Evolutionary conservation across 2,329 filamentous ascomycete species (phyloP).

Genomic region (Fonsecaea pugnacius): DNA sequence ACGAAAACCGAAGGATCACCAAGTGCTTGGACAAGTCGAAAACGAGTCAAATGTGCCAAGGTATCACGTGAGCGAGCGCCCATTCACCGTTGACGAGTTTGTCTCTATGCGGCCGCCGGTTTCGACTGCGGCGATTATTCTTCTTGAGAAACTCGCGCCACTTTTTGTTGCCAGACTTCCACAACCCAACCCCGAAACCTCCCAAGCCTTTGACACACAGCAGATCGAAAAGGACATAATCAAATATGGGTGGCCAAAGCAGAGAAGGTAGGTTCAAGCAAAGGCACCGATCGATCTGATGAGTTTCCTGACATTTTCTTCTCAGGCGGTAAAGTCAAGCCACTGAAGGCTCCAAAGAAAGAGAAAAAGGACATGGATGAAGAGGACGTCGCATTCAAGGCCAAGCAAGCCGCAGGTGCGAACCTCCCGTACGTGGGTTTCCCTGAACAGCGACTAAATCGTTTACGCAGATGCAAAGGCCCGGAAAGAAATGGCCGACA

Average conservation of each 20-base stretch:
- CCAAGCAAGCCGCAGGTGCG: slow-evolving; percentile 84
- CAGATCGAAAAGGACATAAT: not conserved
- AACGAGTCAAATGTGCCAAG: not conserved
- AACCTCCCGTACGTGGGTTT: slow-evolving; percentile 25
- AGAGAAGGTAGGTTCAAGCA: slow-evolving; percentile 61
- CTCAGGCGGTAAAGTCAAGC: slow-evolving; percentile 79
- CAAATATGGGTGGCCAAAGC: slow-evolving; percentile 66
- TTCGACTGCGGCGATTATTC: slow-evolving; percentile 13
- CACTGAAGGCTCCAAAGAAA: slow-evolving; percentile 89
- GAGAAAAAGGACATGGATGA: slow-evolving; percentile 80
- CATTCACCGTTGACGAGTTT: too few relatives aligned
- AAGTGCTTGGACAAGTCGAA: not conserved
- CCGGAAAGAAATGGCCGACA: slow-evolving; percentile 79
- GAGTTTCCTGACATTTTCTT: slow-evolving; percentile 9
- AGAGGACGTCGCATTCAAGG: slow-evolving; percentile 78
- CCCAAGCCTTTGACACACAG: not conserved
- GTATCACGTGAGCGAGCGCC: not conserved
- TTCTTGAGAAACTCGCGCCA: not conserved
- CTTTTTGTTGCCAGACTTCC: not conserved
- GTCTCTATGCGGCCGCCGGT: not conserved
- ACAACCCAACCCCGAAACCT: slow-evolving; percentile 2
- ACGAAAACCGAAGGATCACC: not conserved
- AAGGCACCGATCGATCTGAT: slow-evolving; percentile 9
- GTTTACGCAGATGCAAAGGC: slow-evolving; percentile 72
- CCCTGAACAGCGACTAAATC: slow-evolving; percentile 11